These are phyloP conservation scores for Drechslerella stenobrocha DNA, from an alignment of 2,329 filamentous ascomycete genomes.

Conservation along the genomic window DNA sequence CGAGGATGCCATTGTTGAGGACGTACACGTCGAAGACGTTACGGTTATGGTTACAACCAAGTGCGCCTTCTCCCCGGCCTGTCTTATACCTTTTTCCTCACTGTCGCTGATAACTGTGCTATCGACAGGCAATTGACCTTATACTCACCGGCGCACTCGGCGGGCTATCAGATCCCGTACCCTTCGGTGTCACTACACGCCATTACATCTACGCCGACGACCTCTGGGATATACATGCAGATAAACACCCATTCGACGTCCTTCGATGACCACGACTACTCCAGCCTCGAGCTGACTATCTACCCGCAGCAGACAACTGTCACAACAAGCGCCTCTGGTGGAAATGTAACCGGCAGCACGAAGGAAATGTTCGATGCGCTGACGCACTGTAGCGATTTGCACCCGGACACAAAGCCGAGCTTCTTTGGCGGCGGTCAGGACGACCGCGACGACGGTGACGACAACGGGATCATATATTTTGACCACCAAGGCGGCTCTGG, in stretches of 20 bases:
- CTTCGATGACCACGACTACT: constrained; percentile 47
- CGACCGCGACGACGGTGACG: constrained; percentile 15
- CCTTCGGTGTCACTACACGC: constrained; percentile 39
- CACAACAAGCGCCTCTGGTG: constrained; percentile 32
- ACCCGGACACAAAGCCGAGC: constrained; percentile 33
- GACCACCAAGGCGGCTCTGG: constrained; percentile 24
- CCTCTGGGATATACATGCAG: constrained; percentile 46
- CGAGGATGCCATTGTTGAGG: constrained; percentile 38
- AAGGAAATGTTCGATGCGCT: constrained; percentile 42
- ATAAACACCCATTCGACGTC: constrained; percentile 39
- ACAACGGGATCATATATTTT: constrained; percentile 32
- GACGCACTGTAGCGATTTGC: constrained; percentile 31
- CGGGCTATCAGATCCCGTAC: constrained; percentile 40
- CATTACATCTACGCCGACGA: constrained; percentile 42
- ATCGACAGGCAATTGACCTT: constrained; percentile 19
- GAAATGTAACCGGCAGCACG: constrained; percentile 38
- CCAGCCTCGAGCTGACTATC: constrained; percentile 36
- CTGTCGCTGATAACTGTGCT: constrained; percentile 1
- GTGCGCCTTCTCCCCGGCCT: background rate
- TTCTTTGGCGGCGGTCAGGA: constrained; percentile 36
- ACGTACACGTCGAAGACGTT: constrained; percentile 41
- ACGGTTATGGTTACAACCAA: constrained; percentile 33
- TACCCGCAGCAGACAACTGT: constrained; percentile 42
- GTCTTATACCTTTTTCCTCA: background rate
- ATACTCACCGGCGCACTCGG: constrained; percentile 24